Conservation (phyloP, 306 rosid genomes). For the Vigna angularis region DNA sequence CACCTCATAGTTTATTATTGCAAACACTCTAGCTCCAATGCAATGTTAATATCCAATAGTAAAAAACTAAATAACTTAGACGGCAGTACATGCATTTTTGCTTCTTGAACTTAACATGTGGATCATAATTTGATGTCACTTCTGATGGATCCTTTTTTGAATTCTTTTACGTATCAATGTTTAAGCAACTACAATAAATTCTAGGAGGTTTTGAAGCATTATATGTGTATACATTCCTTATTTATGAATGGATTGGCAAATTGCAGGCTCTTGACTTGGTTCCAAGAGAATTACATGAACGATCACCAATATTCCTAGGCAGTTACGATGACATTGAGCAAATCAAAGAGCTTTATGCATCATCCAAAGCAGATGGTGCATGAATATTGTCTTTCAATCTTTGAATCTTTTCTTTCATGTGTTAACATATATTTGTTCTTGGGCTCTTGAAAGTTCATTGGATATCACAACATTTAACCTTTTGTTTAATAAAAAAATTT, state of each 20-base stretch:
- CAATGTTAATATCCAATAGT: neutral
- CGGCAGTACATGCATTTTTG: conserved; percentile 7
- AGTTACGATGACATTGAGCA: conserved; percentile 86
- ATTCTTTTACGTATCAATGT: neutral
- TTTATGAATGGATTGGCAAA: conserved; percentile 8
- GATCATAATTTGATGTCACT: conserved; percentile 10
- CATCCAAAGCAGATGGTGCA: too few relatives aligned
- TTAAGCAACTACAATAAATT: neutral
- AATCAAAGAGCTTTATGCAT: conserved; percentile 64
- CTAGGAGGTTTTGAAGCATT: neutral
- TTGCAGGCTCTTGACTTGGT: conserved; percentile 86
- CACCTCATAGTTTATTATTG: neutral
- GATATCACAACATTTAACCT: too few relatives aligned
- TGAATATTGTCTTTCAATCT: too few relatives aligned
- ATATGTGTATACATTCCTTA: neutral
- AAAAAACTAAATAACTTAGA: neutral
- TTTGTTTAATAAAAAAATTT: too few relatives aligned
- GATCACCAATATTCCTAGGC: conserved; percentile 87
- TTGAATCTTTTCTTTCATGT: too few relatives aligned
- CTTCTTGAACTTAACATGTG: conserved; percentile 28
- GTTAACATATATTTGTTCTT: too few relatives aligned
- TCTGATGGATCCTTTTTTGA: neutral
- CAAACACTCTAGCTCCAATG: neutral
- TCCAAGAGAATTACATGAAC: conserved; percentile 73
- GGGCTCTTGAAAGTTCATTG: too few relatives aligned